These are phyloP conservation scores for Thermomyces lanuginosus DNA, from an alignment of 2,329 filamentous ascomycete genomes.

Conservation along the genomic window DNA sequence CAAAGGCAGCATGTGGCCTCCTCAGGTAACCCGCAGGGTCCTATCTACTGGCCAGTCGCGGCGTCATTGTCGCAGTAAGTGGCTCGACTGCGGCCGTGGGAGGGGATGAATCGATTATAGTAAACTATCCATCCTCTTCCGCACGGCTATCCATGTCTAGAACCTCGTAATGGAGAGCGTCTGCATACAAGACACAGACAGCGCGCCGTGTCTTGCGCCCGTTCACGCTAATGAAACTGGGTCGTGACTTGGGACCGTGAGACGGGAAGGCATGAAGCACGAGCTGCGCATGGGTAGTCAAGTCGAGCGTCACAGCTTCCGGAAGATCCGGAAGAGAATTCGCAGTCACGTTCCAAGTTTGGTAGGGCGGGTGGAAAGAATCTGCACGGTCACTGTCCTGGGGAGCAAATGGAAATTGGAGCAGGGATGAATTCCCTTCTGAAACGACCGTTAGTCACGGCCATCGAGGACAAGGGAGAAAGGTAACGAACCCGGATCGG, in stretches of 20 bases:
- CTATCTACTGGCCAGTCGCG: too few relatives aligned
- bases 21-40: background rate
- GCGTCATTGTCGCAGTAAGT: too few relatives aligned
- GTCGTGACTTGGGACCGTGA: conserved; percentile 29
- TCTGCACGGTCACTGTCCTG: too few relatives aligned
- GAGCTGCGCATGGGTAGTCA: conserved; percentile 11
- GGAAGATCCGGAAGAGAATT: too few relatives aligned
- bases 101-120: conserved; percentile 13
- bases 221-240: conserved; percentile 37
- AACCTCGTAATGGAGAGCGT: conserved; percentile 38
- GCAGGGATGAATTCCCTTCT: conserved; percentile 18
- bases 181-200: conserved; percentile 39
- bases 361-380: too few relatives aligned
- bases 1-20: conserved; percentile 1
- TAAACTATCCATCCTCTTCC: conserved; percentile 15
- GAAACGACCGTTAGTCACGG: too few relatives aligned
- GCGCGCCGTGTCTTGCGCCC: conserved; percentile 37
- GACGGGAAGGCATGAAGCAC: conserved; percentile 32
- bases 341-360: too few relatives aligned
- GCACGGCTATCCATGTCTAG: conserved; percentile 37
- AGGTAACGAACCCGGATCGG: conserved; percentile 15
- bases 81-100: too few relatives aligned
- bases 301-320: too few relatives aligned
- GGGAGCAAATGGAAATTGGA: conserved; percentile 19
- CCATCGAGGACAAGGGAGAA: background rate